These are phyloP conservation scores for Hordeum vulgare DNA, from an alignment of 176 grass and related monocot genomes.

Conservation along the genomic window DNA sequence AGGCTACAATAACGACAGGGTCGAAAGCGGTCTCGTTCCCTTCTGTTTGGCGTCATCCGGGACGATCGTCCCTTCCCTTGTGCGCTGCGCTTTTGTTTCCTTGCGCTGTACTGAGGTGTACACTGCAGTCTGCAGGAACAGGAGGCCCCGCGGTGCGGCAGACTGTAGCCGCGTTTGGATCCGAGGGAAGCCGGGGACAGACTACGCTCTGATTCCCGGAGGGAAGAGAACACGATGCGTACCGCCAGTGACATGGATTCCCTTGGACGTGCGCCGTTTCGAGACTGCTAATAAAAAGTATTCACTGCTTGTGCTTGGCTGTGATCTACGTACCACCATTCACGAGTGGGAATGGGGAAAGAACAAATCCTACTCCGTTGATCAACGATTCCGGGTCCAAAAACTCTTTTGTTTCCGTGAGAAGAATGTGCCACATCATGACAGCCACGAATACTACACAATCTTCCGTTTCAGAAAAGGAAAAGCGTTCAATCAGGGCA, in stretches of 20 bases:
- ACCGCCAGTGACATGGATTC: background rate
- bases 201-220: background rate
- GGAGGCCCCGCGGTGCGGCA: background rate
- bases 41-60: background rate
- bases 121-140: background rate
- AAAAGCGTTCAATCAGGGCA: conserved; percentile 9
- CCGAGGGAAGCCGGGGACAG: background rate
- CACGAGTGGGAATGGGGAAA: too few relatives aligned
- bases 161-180: conserved; percentile 17
- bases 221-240: background rate
- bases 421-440: background rate
- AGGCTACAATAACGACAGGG: background rate
- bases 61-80: background rate
- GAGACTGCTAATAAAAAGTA: background rate
- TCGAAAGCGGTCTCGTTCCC: background rate
- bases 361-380: too few relatives aligned
- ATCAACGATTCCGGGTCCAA: too few relatives aligned
- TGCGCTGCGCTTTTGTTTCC: background rate
- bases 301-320: background rate
- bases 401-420: too few relatives aligned
- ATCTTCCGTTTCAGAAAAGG: too few relatives aligned
- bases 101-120: conserved; percentile 11
- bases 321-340: too few relatives aligned
- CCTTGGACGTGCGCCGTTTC: background rate
- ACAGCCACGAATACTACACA: background rate